Evolutionary conservation across 176 grass and related monocot genomes (phyloP), one percentile per base, ranked within the genome.

Genomic region (Triticum turgidum): DNA sequence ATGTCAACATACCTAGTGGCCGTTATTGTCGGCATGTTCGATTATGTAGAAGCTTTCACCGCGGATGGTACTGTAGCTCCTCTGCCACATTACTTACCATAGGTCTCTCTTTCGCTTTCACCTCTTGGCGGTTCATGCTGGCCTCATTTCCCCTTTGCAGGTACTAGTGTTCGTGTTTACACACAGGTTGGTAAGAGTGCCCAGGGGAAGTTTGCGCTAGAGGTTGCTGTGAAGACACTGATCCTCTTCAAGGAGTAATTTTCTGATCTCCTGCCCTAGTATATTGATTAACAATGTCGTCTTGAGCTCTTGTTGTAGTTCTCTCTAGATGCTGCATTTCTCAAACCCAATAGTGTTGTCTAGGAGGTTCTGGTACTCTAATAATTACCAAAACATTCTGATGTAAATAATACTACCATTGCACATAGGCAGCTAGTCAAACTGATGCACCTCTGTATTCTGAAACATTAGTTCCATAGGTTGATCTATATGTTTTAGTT

Each of bases 1-100:
- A 98, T 98, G 96, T 98, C 96, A 38, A 98, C 96, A 63, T 98
- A 98, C 86, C 85, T 97, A 69, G 91, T 95, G 65, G 94, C 91
- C 49, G 78, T 95, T 88, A 91, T 98, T 90, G 88, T 98, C 87
- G 96, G 96, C 61, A 86, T 92, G 67, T 95, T 98, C 51, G 96
- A 98, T 71, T 94, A 95, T 51, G 84, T 98, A 73, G 96, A 98
- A 92, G 93, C 74, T 85, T 89, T 84, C 37, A 89, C 96, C 29
- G 65, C 81, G 72, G 91, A 98, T 88, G 96, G 96, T 98, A 94
- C 71, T 58, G n/a, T 80, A 61, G 42, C 84, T 75, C 18, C 25
- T 79, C 44, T 91, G 11, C 64, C 11, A 56, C 29, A 15, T 77
- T 80, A 82, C 70, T 85, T 79, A 83, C 52, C 41, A 79, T 77